Conservation (phyloP, 164 flowering plant species). For the Warburgia ugandensis region DNA sequence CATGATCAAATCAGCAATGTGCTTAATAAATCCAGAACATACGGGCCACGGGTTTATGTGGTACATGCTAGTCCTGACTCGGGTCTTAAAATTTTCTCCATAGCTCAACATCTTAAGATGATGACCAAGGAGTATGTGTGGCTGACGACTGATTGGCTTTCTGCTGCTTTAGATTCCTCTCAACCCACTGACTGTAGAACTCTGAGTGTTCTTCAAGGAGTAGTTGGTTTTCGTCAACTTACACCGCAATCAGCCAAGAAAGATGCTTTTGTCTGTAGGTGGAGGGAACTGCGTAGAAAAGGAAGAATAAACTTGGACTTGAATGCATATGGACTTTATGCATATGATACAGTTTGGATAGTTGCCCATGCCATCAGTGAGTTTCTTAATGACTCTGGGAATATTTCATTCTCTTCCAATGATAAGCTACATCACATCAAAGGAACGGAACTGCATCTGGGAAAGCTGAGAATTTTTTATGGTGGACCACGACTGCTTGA, state of each 20-base stretch:
- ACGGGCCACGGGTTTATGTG: constrained; percentile 66
- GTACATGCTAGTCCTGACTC: constrained; percentile 63
- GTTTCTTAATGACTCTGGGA: constrained; percentile 29
- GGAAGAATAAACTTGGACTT: constrained; percentile 24
- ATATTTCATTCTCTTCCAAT: constrained; percentile 39
- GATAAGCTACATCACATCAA: constrained; percentile 14
- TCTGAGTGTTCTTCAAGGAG: constrained; percentile 37
- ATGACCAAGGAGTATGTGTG: constrained; percentile 57
- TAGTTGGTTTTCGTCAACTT: constrained; percentile 55
- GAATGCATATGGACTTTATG: constrained; percentile 52
- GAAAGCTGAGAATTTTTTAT: constrained; percentile 39
- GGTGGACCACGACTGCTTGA: constrained; percentile 32
- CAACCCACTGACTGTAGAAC: constrained; percentile 14
- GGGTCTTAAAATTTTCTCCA: constrained; percentile 32
- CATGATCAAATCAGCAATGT: constrained; percentile 18
- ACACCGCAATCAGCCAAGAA: constrained; percentile 37
- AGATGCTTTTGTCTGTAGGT: constrained; percentile 30
- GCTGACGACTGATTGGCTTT: constrained; percentile 82
- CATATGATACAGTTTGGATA: constrained; percentile 79
- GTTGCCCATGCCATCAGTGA: constrained; percentile 46
- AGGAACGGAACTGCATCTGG: constrained; percentile 19
- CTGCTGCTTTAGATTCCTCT: constrained; percentile 50
- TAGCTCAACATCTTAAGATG: constrained; percentile 58
- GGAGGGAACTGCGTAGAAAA: constrained; percentile 30
- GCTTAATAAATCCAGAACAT: constrained; percentile 32